Evolutionary conservation across 2,329 filamentous ascomycete species (phyloP).

Genomic region (Chaetoscypha palmicola): DNA sequence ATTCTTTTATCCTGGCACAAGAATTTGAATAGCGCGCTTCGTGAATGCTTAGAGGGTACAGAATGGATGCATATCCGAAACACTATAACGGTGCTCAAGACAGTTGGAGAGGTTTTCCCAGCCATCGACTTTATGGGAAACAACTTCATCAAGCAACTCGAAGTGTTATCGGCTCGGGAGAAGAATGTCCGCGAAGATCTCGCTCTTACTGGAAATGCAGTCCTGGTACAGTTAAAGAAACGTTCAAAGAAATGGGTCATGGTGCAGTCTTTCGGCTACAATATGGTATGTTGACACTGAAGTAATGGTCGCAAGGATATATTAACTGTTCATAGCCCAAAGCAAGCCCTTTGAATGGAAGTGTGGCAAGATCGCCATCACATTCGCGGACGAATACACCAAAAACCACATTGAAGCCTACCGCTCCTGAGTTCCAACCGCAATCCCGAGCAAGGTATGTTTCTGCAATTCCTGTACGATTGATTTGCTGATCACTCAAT

Average conservation of each 20-base stretch:
- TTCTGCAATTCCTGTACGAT: neutral
- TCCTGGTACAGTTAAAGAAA: constrained; percentile 62
- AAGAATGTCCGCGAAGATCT: constrained; percentile 63
- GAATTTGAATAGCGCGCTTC: constrained; percentile 70
- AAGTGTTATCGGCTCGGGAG: constrained; percentile 59
- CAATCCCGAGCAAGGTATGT: constrained; percentile 31
- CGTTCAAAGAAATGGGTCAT: constrained; percentile 63
- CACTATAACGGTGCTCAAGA: constrained; percentile 81
- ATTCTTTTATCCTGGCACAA: constrained; percentile 88
- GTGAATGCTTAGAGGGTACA: constrained; percentile 69
- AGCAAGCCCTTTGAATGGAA: constrained; percentile 2
- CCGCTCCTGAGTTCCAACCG: constrained; percentile 60
- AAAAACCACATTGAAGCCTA: constrained; percentile 46
- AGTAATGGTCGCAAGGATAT: neutral
- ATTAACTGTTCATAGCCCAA: constrained; percentile 2
- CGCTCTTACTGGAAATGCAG: constrained; percentile 64
- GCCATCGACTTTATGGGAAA: constrained; percentile 82
- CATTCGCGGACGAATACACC: constrained; percentile 12
- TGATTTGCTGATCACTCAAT: constrained; percentile 30
- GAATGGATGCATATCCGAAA: constrained; percentile 99
- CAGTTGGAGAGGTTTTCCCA: constrained; percentile 75
- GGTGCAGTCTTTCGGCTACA: constrained; percentile 65
- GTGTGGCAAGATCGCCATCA: constrained; percentile 5
- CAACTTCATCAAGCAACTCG: constrained; percentile 55
- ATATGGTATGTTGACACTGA: constrained; percentile 43